phyloP scores from a whole-genome alignment of 305 asterid genomes.

The Solanum aculeatissimum region DNA sequence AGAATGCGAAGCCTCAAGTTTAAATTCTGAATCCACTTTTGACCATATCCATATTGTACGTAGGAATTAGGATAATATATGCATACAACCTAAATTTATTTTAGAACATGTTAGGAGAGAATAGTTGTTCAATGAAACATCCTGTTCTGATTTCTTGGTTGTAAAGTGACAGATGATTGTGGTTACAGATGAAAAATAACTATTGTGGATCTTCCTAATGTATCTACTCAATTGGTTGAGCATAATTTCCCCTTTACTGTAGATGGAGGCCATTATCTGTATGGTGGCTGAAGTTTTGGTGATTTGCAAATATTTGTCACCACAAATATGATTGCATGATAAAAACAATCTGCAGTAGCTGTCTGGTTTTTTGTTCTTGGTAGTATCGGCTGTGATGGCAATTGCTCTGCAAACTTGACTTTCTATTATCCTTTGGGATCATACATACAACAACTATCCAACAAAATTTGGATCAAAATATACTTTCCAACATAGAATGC shows the following conservation, averaged over 20 bases:
- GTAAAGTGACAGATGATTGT: not conserved
- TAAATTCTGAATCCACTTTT: not conserved
- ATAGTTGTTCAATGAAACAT: not conserved
- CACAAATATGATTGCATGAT: not conserved
- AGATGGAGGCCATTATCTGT: not conserved
- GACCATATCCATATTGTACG: not conserved
- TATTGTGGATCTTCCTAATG: constrained; percentile 4
- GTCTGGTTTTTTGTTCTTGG: not conserved
- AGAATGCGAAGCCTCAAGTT: not conserved
- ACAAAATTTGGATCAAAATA: not conserved
- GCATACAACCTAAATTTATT: not conserved
- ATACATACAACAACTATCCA: not conserved
- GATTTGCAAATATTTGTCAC: not conserved
- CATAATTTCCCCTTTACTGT: not conserved
- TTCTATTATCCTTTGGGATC: not conserved
- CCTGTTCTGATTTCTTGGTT: not conserved
- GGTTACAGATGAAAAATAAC: not conserved
- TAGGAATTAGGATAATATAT: not conserved
- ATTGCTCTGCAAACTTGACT: not conserved
- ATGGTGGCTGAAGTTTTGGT: not conserved
- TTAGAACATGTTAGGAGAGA: not conserved
- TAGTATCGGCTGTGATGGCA: not conserved
- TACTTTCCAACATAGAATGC: not conserved
- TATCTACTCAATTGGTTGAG: not conserved
- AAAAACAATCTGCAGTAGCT: not conserved